Evolutionary conservation across 306 rosid species (phyloP), one percentile per base, ranked within the genome.

Genomic region (Prunus mongolica): DNA sequence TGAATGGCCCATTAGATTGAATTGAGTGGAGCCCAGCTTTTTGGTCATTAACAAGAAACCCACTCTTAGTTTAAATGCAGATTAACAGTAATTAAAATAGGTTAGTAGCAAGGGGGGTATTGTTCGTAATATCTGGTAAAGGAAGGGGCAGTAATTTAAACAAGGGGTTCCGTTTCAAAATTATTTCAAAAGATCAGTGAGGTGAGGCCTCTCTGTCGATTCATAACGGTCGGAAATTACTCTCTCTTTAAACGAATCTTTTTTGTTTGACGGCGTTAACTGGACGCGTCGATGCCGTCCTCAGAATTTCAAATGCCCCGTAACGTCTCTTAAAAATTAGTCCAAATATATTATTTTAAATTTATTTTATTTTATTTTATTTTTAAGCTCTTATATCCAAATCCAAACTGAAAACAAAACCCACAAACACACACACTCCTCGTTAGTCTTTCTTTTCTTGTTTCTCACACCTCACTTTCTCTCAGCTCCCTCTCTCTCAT

Each of bases 171-270:
- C 45, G 67, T 83, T 87, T 83, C 73, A 82, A 87, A 80, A 34
- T 8, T 0, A 61, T 81, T 80, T 74, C 64, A 78, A 83, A 15
- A 19, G 24, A 44, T 2, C 16, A 25, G 47, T 74, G 57, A 8
- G 72, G 46, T 45, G 55, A 75, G 13, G 19, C n/a, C 47, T 34
- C 27, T 82, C 84, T 78, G 85, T 82, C 90, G 67, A 38, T 83
- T 83, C 79, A 72, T 84, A 92, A 92, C 97, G 93, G 97, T 92
- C 96, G 84, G 80, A 79, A 77, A 78, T 76, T 55, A 64, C 67
- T 7, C 74, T 68, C 54, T 55, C 65, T 3, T 13, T 15, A 20
- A 88, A 84, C 88, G 87, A 81, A 76, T 67, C 41, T 61, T 32
- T 11, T 44, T 11, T 12, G 46, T 7, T 38, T 51, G 71, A 88